Evolutionary conservation across 495 filamentous ascomycete genomes (phyloP).

Genomic region (Choiromyces venosus): DNA sequence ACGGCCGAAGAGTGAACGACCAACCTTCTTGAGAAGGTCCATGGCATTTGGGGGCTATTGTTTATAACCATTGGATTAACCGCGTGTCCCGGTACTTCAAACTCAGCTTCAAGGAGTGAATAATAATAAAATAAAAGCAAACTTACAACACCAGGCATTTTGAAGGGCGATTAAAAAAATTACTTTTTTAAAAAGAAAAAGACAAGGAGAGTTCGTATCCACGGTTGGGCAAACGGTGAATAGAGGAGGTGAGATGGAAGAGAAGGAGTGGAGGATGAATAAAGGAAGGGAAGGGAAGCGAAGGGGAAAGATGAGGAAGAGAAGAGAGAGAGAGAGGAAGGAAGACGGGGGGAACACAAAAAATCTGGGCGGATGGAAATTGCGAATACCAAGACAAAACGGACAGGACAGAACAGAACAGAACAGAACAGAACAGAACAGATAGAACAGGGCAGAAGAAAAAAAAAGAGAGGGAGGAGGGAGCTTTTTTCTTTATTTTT

Average conservation of each 20-base stretch:
- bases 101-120: neutral
- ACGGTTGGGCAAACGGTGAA: neutral
- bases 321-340: constrained; percentile 11
- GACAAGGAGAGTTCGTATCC: constrained; percentile 2
- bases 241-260: constrained; percentile 8
- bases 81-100: neutral
- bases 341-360: constrained; percentile 17
- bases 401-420: constrained; percentile 8
- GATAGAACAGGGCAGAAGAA: neutral
- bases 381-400: constrained; percentile 26
- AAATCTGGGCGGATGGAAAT: constrained; percentile 21
- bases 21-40: constrained; percentile 35
- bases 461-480: neutral
- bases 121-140: neutral
- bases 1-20: constrained; percentile 33
- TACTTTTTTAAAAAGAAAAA: neutral
- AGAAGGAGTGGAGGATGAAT: neutral
- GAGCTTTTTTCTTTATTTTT: neutral
- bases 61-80: constrained; percentile 1
- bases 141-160: constrained; percentile 43
- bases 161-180: constrained; percentile 6
- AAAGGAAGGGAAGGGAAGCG: neutral
- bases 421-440: neutral
- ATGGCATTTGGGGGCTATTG: constrained; percentile 37
- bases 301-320: constrained; percentile 1